Percentiles rank a stretch among this genome's conserved stretches.
phyloP scores from a whole-genome alignment of 106 monocot genomes.

The Gastrodia elata region DNA sequence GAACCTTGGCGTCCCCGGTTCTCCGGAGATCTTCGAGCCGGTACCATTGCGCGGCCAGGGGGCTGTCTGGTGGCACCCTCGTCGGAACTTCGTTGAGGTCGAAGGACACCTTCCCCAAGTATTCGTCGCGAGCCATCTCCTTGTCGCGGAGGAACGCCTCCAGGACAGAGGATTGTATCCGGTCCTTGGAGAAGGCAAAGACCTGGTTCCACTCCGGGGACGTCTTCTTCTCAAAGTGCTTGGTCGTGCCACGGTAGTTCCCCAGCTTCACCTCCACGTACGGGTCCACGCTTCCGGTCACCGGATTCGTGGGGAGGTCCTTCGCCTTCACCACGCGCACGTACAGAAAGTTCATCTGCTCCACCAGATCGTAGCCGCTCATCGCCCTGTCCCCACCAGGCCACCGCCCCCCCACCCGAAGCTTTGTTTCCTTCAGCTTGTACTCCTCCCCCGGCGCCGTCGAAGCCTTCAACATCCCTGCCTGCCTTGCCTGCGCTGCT shows the following conservation, averaged over 20 bases:
- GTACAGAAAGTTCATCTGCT: conserved; percentile 79
- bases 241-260: conserved; percentile 78
- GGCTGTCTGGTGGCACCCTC: conserved; percentile 77
- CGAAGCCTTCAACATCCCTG: conserved; percentile 7
- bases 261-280: conserved; percentile 84
- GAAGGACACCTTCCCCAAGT: conserved; percentile 63
- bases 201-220: conserved; percentile 89
- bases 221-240: conserved; percentile 56
- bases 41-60: conserved; percentile 90
- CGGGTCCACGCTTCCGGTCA: conserved; percentile 72
- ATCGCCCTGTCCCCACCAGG: conserved; percentile 46
- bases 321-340: conserved; percentile 75
- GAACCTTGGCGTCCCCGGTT: conserved; percentile 44
- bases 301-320: conserved; percentile 50
- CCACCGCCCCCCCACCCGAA: conserved; percentile 53
- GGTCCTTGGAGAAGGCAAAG: conserved; percentile 82
- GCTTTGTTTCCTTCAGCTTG: conserved; percentile 34
- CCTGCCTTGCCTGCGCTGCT: background rate
- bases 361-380: conserved; percentile 82
- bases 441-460: conserved; percentile 23
- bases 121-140: conserved; percentile 75
- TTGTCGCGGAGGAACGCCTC: conserved; percentile 79
- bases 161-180: conserved; percentile 59
- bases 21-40: conserved; percentile 52
- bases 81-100: conserved; percentile 89